Conservation (phyloP, 1,284 basidiomycete species). For the Boletus putidus region DNA sequence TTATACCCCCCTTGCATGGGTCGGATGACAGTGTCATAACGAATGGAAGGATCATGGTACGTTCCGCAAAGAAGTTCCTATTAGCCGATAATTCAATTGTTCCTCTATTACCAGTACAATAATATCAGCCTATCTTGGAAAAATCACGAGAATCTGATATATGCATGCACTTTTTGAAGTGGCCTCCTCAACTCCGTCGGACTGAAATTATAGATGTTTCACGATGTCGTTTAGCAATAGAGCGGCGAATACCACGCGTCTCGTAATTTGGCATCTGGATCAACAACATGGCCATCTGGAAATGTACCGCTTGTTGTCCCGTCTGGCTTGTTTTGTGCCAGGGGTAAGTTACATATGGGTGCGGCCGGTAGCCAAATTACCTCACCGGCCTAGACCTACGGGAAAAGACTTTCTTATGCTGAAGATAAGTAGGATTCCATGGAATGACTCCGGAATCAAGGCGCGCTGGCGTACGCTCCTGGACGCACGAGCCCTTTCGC, state of each 20-base stretch:
- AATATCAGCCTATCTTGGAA: constrained; percentile 17
- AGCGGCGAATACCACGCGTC: constrained; percentile 3
- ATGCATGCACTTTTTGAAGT: constrained; percentile 2
- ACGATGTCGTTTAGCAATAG: constrained; percentile 4
- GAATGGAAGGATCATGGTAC: constrained; percentile 10
- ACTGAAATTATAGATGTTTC: background rate
- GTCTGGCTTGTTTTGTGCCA: background rate
- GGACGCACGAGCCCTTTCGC: constrained; percentile 25
- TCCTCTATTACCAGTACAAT: background rate
- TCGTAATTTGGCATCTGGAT: background rate
- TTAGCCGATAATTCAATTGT: background rate
- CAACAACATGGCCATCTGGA: background rate
- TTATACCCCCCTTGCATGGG: background rate
- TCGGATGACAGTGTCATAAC: background rate
- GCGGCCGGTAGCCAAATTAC: constrained; percentile 29
- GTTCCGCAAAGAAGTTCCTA: constrained; percentile 2
- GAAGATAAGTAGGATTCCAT: constrained; percentile 8
- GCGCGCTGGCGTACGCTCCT: constrained; percentile 5
- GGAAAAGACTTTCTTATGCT: background rate
- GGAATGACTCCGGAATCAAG: constrained; percentile 17
- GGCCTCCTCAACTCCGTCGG: background rate
- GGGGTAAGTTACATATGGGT: background rate
- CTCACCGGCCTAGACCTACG: constrained; percentile 9
- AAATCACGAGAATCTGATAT: constrained; percentile 2
- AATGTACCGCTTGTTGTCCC: constrained; percentile 1